Evolutionary conservation across 2,329 filamentous ascomycete species (phyloP), one percentile per base, ranked within the genome.

Genomic region (Thermochaetoides dissita): DNA sequence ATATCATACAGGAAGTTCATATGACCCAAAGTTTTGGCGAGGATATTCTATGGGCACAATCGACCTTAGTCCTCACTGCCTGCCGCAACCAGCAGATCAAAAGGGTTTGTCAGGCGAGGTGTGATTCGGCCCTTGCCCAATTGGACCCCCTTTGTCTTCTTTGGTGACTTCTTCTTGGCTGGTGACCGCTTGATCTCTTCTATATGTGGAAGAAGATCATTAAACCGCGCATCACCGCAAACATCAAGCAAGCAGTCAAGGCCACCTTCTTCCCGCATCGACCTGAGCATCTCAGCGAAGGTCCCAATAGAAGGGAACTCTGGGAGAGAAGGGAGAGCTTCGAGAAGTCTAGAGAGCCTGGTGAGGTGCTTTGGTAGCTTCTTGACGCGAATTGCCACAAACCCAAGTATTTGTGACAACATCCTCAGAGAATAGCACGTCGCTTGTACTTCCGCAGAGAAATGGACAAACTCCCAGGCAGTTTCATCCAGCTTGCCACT

Each of bases 401-500:
- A 52, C 24, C 61, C 60, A 2, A 71, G 47, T 4, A 76, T 55
- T 52, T 78, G 74, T 45, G 60, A 59, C 12, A 71, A 54, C 46
- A 76, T 71, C 36, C 76, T 67, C 1, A 82, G 53, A 0, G 78
- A 81, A 53, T 82, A 83, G 6, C 75, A 57, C 1, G 68, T 64
- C 5, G 72, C 73, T 41, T 80, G 73, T 0, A 76, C 57, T 48
- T 80, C 74, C 0, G 78, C 76, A 7, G 67, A 56, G 38, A 81
- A 64, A 51, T 85, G 80, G 36, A 81, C 58, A 11, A 70, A 61
- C 8, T 69, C 63, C 81, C 79, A 84, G 1, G 64, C 60, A 49
- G 57, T 38, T 52, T 49, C 37, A 32, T 60, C 49, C 8, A 63
- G 42, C 2, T 52, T 51, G n/a, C 62, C 55, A 2, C 45, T 48